A percentile compares a stretch with the other conserved stretches of the same genome.
Conservation (phyloP, 192 early-diverging fungal genomes). For the Phlyctochytrium bullatum region DNA sequence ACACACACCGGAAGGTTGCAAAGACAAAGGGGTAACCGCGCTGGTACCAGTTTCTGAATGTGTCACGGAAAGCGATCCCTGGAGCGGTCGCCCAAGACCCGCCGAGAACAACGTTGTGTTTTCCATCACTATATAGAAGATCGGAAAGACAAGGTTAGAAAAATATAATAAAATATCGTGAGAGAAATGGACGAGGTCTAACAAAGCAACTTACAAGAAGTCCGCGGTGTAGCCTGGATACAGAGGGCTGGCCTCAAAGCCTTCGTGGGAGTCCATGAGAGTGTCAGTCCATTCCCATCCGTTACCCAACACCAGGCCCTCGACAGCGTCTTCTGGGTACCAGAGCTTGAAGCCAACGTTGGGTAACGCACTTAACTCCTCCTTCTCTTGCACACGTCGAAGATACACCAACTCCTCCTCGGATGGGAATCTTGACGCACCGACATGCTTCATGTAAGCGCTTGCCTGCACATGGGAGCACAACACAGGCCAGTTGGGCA, state of each 20-base stretch:
- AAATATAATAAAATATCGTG: background rate
- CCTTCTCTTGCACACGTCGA: constrained; percentile 17
- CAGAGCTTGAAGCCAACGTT: constrained; percentile 72
- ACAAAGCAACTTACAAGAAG: constrained; percentile 63
- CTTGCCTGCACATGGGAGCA: constrained; percentile 67
- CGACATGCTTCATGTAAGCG: constrained; percentile 61
- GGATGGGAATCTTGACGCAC: constrained; percentile 69
- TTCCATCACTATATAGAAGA: constrained; percentile 54
- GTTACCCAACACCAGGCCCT: constrained; percentile 37
- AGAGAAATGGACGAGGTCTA: background rate
- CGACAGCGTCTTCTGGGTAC: constrained; percentile 54
- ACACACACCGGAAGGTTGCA: constrained; percentile 63
- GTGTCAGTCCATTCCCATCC: constrained; percentile 87
- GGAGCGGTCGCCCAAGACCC: constrained; percentile 87
- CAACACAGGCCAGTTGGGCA: constrained; percentile 69
- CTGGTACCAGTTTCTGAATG: constrained; percentile 94
- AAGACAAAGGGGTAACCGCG: constrained; percentile 79
- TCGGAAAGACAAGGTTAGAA: no score
- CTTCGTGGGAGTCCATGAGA: constrained; percentile 53
- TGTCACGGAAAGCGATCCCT: constrained; percentile 60
- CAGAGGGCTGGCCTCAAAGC: constrained; percentile 59
- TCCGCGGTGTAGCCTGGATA: constrained; percentile 91
- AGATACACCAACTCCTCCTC: constrained; percentile 67
- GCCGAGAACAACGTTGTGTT: constrained; percentile 81
- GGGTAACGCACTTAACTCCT: constrained; percentile 28